Evolutionary conservation across 805 yeast genomes (phyloP).

Genomic region (Kuraishia borneana): DNA sequence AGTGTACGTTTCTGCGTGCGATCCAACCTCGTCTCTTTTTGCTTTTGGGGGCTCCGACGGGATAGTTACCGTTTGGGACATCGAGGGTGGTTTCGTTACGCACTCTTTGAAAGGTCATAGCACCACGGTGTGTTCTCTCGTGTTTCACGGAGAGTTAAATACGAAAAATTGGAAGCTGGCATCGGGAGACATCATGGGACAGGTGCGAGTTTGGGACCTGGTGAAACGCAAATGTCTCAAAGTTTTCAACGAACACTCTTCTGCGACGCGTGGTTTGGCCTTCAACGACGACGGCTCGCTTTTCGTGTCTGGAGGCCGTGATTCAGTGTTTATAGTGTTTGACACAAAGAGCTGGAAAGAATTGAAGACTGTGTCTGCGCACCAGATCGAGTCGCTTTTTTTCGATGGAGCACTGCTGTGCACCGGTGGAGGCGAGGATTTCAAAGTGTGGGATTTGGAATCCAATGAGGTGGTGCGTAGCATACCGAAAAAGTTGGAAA

Average conservation of each 20-base stretch:
- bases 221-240: constrained; percentile 63
- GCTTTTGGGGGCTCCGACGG: constrained; percentile 98
- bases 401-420: constrained; percentile 34
- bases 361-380: constrained; percentile 60
- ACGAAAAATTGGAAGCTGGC: constrained; percentile 68
- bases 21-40: constrained; percentile 71
- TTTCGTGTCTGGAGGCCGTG: constrained; percentile 83
- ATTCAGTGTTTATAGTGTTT: constrained; percentile 58
- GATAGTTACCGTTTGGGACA: constrained; percentile 81
- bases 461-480: constrained; percentile 35
- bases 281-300: constrained; percentile 40
- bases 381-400: constrained; percentile 64
- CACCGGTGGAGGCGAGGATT: constrained; percentile 69
- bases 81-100: constrained; percentile 77
- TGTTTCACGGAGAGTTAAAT: constrained; percentile 64
- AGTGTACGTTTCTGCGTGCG: constrained; percentile 66
- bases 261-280: constrained; percentile 80
- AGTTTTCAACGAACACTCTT: constrained; percentile 59
- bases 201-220: constrained; percentile 48
- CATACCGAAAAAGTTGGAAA: constrained; percentile 35
- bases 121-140: constrained; percentile 66
- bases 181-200: constrained; percentile 54
- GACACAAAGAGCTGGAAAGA: constrained; percentile 41
- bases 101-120: constrained; percentile 93
- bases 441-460: constrained; percentile 51